Conservation (phyloP, 169 alveolate genomes). For the Eimeria tenella region DNA sequence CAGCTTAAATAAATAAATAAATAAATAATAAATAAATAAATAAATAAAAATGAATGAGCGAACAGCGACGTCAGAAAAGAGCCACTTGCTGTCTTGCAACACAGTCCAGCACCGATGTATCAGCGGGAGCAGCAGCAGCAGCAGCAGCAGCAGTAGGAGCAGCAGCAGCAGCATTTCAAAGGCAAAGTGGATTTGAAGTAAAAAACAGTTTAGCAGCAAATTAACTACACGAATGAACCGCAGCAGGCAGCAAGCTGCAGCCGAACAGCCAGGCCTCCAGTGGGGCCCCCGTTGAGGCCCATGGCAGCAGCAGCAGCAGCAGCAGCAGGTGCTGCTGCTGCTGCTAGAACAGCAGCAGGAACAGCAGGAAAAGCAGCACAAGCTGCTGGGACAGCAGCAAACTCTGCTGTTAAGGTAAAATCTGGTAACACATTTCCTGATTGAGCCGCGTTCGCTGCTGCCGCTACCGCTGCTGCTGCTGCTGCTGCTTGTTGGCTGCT, state of each 20-base stretch:
- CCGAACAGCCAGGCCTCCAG: background rate
- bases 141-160: slow-evolving; percentile 22
- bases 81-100: background rate
- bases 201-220: too few species aligned
- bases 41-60: background rate
- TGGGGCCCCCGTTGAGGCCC: background rate
- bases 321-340: slow-evolving; percentile 6
- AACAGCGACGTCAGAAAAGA: background rate
- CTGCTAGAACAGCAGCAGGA: background rate
- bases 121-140: background rate
- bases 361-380: background rate
- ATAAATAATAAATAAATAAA: background rate
- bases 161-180: background rate
- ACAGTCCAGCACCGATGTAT: too few species aligned
- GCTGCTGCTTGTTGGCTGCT: too few species aligned
- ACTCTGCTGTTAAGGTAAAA: background rate
- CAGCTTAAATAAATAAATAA: background rate
- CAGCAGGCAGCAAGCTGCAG: too few species aligned
- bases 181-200: background rate
- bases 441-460: background rate
- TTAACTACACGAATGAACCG: too few species aligned
- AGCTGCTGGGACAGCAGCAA: background rate
- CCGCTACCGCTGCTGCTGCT: slow-evolving; percentile 15
- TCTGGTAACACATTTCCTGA: background rate
- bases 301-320: background rate